Evolutionary conservation across 2,329 filamentous ascomycete genomes (phyloP), one percentile per base, ranked within the genome.

Genomic region (Trichoderma cornu-damae): DNA sequence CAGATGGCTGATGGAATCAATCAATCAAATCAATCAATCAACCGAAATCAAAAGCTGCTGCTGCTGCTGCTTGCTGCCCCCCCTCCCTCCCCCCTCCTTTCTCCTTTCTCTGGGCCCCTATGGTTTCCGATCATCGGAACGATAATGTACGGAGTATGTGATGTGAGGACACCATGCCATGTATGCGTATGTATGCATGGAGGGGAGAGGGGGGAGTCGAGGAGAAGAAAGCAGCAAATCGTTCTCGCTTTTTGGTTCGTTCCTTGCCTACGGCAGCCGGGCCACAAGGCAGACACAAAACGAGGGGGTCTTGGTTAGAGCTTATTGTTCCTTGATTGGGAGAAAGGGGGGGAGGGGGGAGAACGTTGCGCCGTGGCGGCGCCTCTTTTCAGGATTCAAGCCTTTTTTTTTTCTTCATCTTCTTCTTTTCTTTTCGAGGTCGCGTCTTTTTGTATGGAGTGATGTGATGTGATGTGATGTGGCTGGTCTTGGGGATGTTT

Each of bases 341-440:
- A 42, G n/a, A n/a, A n/a, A n/a, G n/a, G n/a, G n/a, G n/a, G n/a
- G n/a, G n/a, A n/a, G n/a, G n/a, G n/a, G 26, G 49, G 18, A 26
- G 26, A 22, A 37, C 26, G 24, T 22, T 30, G 37, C 18, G 22
- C 18, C 34, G 49, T 52, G 49, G 49, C 49, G 49, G 49, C 49
- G 49, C 49, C 49, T 52, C 49, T 42, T 52, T 52, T 14, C n/a
- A 12, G 47, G 46, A 49, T 49, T n/a, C 46, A n/a, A n/a, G n/a
- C n/a, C n/a, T n/a, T n/a, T n/a, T n/a, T n/a, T n/a, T n/a, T n/a
- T n/a, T n/a, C n/a, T n/a, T n/a, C n/a, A n/a, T 3, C 3, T 37
- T 37, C 14, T 37, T 12, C 34, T n/a, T n/a, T n/a, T n/a, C n/a
- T n/a, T n/a, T n/a, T n/a, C n/a, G n/a, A n/a, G n/a, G n/a, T n/a